Conservation (phyloP, 1,284 basidiomycete genomes). For the Moesziomyces sp. region DNA sequence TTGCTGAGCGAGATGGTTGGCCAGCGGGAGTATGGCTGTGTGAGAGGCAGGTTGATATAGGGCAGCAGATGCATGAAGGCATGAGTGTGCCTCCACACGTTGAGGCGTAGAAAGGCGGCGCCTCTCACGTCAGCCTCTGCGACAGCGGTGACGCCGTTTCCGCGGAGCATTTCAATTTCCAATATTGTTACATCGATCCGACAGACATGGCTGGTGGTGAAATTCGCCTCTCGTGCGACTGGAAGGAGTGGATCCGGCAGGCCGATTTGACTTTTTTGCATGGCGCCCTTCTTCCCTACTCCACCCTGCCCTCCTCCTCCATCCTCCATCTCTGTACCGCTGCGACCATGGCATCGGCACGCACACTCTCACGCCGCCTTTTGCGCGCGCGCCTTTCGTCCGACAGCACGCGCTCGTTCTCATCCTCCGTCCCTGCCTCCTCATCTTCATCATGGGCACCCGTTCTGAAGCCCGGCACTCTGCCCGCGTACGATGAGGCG, state of each 20-base stretch:
- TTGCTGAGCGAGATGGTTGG: too few species aligned
- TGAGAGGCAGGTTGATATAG: neutral
- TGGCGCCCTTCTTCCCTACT: neutral
- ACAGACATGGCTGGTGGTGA: too few species aligned
- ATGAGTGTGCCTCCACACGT: neutral
- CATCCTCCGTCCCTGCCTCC: conserved; percentile 8
- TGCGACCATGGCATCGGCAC: neutral
- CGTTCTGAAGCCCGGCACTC: conserved; percentile 75
- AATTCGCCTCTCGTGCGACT: conserved; percentile 28
- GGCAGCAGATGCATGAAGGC: too few species aligned
- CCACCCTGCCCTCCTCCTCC: neutral
- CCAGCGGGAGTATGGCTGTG: neutral
- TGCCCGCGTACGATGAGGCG: conserved; percentile 86
- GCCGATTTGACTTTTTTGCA: conserved; percentile 1
- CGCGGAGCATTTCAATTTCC: conserved; percentile 8
- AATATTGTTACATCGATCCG: neutral
- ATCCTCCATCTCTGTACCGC: neutral
- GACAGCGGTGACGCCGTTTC: conserved; percentile 2
- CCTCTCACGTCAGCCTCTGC: neutral
- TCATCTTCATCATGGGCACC: conserved; percentile 52
- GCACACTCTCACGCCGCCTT: conserved; percentile 8
- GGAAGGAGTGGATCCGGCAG: conserved; percentile 9
- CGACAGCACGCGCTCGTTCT: conserved; percentile 1
- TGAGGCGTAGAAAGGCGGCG: neutral
- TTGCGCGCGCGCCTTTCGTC: conserved; percentile 3